Conservation (phyloP, 345 rosid genomes). For the Nephelium lappaceum region DNA sequence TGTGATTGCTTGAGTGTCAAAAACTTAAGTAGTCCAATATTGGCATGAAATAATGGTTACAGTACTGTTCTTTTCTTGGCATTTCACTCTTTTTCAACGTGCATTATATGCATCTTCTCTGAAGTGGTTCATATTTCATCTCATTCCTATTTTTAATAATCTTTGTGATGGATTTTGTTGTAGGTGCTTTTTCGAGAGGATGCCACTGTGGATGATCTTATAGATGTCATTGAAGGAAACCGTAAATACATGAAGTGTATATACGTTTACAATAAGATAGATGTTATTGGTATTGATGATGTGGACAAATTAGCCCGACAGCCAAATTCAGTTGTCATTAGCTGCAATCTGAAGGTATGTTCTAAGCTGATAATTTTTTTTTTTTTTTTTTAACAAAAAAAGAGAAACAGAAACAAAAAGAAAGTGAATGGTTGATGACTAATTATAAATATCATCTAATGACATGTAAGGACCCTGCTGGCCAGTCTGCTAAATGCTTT, state of each 20-base stretch:
- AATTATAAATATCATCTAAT: not conserved
- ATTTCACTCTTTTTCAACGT: not conserved
- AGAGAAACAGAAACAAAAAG: too few relatives aligned
- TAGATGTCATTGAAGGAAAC: conserved; percentile 98
- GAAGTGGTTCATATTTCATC: not conserved
- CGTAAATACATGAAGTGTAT: conserved; percentile 94
- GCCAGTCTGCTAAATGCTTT: not conserved
- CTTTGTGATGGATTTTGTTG: conserved; percentile 26
- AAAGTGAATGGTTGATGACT: not conserved
- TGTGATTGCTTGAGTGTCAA: not conserved
- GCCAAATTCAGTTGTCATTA: conserved; percentile 91
- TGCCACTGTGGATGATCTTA: conserved; percentile 98
- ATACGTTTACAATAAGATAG: conserved; percentile 97
- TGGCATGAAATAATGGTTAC: not conserved
- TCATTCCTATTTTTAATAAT: not conserved
- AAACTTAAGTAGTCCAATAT: not conserved
- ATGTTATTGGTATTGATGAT: conserved; percentile 94
- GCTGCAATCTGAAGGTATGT: conserved; percentile 94
- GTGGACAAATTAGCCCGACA: conserved; percentile 91
- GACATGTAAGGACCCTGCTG: not conserved
- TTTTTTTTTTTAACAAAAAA: too few relatives aligned
- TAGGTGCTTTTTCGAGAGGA: conserved; percentile 97
- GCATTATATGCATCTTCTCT: not conserved
- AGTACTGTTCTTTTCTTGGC: not conserved
- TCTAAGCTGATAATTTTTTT: conserved; percentile 7